These are phyloP conservation scores for Agroathelia rolfsii DNA, from an alignment of 1,284 basidiomycete genomes.

Conservation along the genomic window DNA sequence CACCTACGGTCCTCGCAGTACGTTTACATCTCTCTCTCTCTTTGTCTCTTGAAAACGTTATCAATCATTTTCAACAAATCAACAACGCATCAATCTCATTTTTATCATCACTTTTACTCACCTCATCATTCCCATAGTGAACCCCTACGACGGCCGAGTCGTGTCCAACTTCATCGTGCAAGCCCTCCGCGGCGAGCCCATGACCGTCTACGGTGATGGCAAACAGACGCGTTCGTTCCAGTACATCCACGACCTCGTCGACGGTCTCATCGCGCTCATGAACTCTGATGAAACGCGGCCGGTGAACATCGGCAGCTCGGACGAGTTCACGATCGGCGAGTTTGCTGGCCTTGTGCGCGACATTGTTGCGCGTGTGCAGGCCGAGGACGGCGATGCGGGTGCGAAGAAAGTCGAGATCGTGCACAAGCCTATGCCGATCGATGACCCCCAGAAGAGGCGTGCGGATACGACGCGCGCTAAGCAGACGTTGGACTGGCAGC, in stretches of 20 bases:
- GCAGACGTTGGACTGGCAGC: conserved; percentile 82
- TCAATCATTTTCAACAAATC: neutral
- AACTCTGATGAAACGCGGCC: conserved; percentile 85
- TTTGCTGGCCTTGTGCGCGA: conserved; percentile 85
- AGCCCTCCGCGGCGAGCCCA: conserved; percentile 88
- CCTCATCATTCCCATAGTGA: conserved; percentile 51
- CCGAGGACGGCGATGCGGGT: conserved; percentile 60
- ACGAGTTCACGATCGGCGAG: conserved; percentile 91
- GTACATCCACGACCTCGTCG: conserved; percentile 78
- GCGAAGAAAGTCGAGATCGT: conserved; percentile 61
- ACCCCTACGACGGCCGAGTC: conserved; percentile 91
- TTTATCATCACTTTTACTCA: conserved; percentile 13
- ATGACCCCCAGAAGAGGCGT: conserved; percentile 90
- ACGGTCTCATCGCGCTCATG: conserved; percentile 86
- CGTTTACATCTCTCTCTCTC: conserved; percentile 13
- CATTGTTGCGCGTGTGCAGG: conserved; percentile 82
- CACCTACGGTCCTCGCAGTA: conserved; percentile 62
- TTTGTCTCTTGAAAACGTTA: conserved; percentile 4
- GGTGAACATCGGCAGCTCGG: conserved; percentile 89
- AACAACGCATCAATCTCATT: neutral
- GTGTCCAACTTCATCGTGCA: conserved; percentile 99
- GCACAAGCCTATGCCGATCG: conserved; percentile 80
- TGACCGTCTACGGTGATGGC: conserved; percentile 97
- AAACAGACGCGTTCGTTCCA: conserved; percentile 95
- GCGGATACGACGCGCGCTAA: conserved; percentile 90